Evolutionary conservation across 2,329 filamentous ascomycete species (phyloP).

Genomic region (Colletotrichum coccodes): DNA sequence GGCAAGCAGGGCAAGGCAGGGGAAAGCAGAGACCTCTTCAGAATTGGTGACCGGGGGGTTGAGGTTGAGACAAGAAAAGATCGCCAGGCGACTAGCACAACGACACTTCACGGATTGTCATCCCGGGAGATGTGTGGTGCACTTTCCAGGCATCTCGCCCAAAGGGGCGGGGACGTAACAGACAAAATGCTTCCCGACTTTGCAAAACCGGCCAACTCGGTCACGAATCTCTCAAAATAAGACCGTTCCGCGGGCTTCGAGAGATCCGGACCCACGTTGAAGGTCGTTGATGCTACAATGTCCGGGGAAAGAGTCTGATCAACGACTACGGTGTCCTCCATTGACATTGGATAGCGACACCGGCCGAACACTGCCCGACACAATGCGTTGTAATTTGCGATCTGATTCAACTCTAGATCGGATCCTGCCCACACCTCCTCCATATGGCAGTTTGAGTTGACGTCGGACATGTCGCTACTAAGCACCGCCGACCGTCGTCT

Average conservation of each 20-base stretch:
- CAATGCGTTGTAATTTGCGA: constrained; percentile 1
- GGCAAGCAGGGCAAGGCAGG: not conserved
- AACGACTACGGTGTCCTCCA: not conserved
- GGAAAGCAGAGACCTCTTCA: not conserved
- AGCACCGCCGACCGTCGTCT: not conserved
- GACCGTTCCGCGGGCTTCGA: not conserved
- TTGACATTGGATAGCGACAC: not conserved
- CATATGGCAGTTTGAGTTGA: not conserved
- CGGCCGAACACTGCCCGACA: not conserved
- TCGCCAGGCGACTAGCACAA: not conserved
- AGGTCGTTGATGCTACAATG: not conserved
- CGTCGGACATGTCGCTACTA: constrained; percentile 13
- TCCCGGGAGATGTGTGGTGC: constrained; percentile 3
- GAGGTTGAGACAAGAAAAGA: not conserved
- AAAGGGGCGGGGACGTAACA: not conserved
- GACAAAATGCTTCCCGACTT: not conserved
- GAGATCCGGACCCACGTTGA: not conserved
- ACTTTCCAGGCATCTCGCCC: constrained; percentile 3
- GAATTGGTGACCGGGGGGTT: not conserved
- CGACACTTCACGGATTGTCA: constrained; percentile 4
- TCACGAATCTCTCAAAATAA: not conserved
- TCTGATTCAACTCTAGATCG: constrained; percentile 1
- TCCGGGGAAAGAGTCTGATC: not conserved
- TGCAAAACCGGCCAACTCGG: not conserved
- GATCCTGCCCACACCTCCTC: not conserved